Evolutionary conservation across 2,329 filamentous ascomycete species (phyloP).

Genomic region (Epichloe uncinata): DNA sequence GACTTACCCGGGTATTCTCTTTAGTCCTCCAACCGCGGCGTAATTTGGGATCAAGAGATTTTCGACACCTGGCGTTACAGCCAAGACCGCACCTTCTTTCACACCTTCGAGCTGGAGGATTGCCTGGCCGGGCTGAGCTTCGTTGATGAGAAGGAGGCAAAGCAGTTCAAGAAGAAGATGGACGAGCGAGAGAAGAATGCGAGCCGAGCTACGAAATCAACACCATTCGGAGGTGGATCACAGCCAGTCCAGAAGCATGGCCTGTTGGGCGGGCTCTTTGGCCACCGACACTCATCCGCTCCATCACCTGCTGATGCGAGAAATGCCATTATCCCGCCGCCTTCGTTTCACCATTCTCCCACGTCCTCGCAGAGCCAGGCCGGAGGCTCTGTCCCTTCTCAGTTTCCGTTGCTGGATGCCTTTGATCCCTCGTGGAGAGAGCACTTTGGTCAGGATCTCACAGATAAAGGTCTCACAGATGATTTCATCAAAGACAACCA

Average conservation of each 20-base stretch:
- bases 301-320: slow-evolving; percentile 44
- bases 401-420: slow-evolving; percentile 48
- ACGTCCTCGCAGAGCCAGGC: slow-evolving; percentile 34
- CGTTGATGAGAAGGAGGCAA: slow-evolving; percentile 93
- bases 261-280: slow-evolving; percentile 48
- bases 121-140: slow-evolving; percentile 86
- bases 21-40: slow-evolving; percentile 63
- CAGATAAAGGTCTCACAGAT: slow-evolving; percentile 48
- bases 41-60: slow-evolving; percentile 96
- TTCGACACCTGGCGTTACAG: slow-evolving; percentile 93
- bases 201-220: slow-evolving; percentile 70
- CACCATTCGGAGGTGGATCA: slow-evolving; percentile 51
- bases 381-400: slow-evolving; percentile 31
- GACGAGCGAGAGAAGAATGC: slow-evolving; percentile 92
- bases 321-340: slow-evolving; percentile 20
- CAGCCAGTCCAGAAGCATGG: slow-evolving; percentile 28
- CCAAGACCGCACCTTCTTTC: slow-evolving; percentile 94
- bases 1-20: slow-evolving; percentile 1
- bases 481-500: slow-evolving; percentile 56
- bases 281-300: slow-evolving; percentile 46
- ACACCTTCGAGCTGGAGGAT: slow-evolving; percentile 90
- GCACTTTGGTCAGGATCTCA: slow-evolving; percentile 51
- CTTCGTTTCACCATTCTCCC: slow-evolving; percentile 22
- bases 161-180: slow-evolving; percentile 95
- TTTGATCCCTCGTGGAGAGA: slow-evolving; percentile 53